phyloP scores from a whole-genome alignment of 176 grass and related monocot genomes.

The Puya raimondii region DNA sequence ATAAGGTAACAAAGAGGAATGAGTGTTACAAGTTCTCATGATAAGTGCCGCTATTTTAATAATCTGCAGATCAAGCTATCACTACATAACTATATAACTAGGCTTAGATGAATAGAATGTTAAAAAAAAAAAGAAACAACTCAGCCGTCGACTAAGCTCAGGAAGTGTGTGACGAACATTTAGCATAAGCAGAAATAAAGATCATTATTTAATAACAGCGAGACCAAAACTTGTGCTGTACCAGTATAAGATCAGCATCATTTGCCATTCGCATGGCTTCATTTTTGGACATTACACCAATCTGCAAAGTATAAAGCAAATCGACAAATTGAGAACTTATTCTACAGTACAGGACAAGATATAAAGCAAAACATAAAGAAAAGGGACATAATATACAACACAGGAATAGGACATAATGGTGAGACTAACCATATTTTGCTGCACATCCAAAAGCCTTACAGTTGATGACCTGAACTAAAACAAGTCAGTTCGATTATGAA shows the following conservation, averaged over 20 bases:
- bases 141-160: no score
- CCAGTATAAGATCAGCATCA: constrained; percentile 57
- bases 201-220: neutral
- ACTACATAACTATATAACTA: no score
- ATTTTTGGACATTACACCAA: constrained; percentile 64
- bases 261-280: constrained; percentile 66
- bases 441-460: constrained; percentile 79
- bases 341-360: neutral
- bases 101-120: no score
- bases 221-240: constrained; percentile 25
- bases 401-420: neutral
- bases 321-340: neutral
- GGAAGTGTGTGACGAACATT: no score
- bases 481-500: constrained; percentile 4
- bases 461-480: constrained; percentile 47
- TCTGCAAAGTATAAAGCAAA: constrained; percentile 25
- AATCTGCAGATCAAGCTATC: no score
- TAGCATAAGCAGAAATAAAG: no score
- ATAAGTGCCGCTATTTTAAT: no score
- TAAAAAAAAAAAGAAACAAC: no score
- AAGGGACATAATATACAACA: neutral
- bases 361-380: constrained; percentile 1
- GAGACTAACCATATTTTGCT: constrained; percentile 75
- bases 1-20: no score
- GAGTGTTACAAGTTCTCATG: no score